Evolutionary conservation across 768 basidiomycete species (phyloP), one percentile per base, ranked within the genome.

Genomic region (Rhizopogon roseolus): DNA sequence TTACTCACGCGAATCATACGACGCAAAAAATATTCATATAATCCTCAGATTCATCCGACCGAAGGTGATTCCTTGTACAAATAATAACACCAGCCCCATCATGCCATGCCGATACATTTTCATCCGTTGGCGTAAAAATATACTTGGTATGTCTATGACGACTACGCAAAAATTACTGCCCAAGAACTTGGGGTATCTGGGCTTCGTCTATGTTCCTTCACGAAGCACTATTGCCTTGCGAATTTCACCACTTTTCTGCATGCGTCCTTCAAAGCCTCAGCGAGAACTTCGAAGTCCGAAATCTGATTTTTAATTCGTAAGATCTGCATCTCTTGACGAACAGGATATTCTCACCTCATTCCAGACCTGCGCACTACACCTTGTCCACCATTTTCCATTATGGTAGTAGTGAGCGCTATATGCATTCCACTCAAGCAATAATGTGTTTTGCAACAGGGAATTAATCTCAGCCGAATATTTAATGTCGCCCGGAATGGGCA

Each of bases 401-500:
- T 70, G 68, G 37, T 49, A 63, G 17, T 48, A 68, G 25, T 13
- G 3, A 2, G 38, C 4, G 0, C 50, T 59, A n/a, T 13, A 65
- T 9, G 48, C 32, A 4, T 61, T 56, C 63, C 65, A 65, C 22
- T 65, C 50, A 10, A 63, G 8, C 1, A 68, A 22, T 53, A 68
- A 22, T 4, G 45, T 58, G n/a, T 62, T 38, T 38, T 44, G 10
- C 27, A 65, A 54, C 41, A 68, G 49, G 16, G 39, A 41, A n/a
- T 41, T 1, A 34, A 66, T 29, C 22, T 61, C 56, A 1, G 29
- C 37, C 41, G 60, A 40, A 49, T 56, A 38, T 60, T 62, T 11
- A 57, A 75, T 53, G 7, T 60, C 57, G 6, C 58, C 56, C 13
- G 68, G 52, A 14, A 72, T 49, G 5, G 77, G 78, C 1, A 79